Conservation (phyloP, 495 filamentous ascomycete genomes). For the Neurospora intermedia region DNA sequence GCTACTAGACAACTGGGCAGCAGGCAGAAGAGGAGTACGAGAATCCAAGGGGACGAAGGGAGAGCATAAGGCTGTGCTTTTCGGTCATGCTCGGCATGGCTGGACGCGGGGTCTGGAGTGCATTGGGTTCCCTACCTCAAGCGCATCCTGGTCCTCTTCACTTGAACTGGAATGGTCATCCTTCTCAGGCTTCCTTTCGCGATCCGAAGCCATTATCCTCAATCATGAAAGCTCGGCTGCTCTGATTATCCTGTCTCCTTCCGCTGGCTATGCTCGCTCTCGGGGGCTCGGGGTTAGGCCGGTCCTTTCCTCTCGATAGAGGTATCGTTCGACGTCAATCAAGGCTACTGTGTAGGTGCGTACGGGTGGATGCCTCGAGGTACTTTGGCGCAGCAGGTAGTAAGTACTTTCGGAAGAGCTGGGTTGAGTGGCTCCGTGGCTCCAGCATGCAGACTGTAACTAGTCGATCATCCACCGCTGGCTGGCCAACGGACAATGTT, state of each 20-base stretch:
- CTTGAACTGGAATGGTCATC: slow-evolving; percentile 24
- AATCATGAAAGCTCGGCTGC: not conserved
- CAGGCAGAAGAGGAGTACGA: not conserved
- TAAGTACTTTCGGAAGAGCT: not conserved
- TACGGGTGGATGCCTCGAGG: not conserved
- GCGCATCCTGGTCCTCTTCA: slow-evolving; percentile 30
- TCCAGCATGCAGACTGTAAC: not conserved
- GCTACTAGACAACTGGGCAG: not conserved
- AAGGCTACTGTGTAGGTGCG: not conserved
- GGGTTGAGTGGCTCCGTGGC: not conserved
- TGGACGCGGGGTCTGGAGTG: not conserved
- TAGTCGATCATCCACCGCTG: not conserved
- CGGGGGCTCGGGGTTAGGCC: not conserved
- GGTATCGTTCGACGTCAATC: not conserved
- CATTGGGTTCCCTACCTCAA: slow-evolving; percentile 25
- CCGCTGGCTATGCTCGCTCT: not conserved
- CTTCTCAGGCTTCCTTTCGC: not conserved
- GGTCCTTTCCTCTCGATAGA: not conserved
- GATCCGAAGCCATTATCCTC: slow-evolving; percentile 5
- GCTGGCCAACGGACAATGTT: not conserved
- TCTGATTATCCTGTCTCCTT: not conserved
- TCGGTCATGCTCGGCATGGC: not conserved
- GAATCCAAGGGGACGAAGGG: not conserved
- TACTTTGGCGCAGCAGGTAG: not conserved
- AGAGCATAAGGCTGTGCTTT: not conserved